Conservation (phyloP, 805 yeast genomes). For the Candida peoriensis region DNA sequence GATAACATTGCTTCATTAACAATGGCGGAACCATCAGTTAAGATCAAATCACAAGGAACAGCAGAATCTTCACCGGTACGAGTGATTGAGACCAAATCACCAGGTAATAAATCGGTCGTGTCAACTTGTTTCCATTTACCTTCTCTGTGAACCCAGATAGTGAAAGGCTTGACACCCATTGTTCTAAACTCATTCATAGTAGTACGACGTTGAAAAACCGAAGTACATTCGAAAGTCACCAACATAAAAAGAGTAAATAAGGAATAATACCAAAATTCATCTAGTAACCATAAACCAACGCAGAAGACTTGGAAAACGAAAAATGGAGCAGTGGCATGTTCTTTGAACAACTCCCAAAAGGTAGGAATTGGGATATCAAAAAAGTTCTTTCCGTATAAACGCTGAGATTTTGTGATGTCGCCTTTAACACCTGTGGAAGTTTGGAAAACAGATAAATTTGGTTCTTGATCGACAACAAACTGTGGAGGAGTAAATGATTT, state of each 20-base stretch:
- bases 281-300: constrained; percentile 92
- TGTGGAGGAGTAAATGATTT: constrained; percentile 73
- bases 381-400: constrained; percentile 76
- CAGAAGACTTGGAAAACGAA: constrained; percentile 96
- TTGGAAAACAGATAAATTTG: constrained; percentile 55
- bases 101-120: constrained; percentile 80
- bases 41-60: constrained; percentile 86
- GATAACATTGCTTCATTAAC: constrained; percentile 99
- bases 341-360: constrained; percentile 84
- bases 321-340: constrained; percentile 97
- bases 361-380: constrained; percentile 96
- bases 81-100: constrained; percentile 81
- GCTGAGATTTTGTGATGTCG: constrained; percentile 40
- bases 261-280: constrained; percentile 95
- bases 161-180: constrained; percentile 94
- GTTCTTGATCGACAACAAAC: constrained; percentile 55
- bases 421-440: constrained; percentile 49
- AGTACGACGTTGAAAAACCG: constrained; percentile 91
- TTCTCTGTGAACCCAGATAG: constrained; percentile 67
- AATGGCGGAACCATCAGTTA: constrained; percentile 87
- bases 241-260: constrained; percentile 88
- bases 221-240: constrained; percentile 87
- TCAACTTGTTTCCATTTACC: constrained; percentile 62
- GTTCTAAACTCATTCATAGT: constrained; percentile 94
- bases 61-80: constrained; percentile 91